A percentile compares a stretch with the other conserved stretches of the same genome.
phyloP scores from a whole-genome alignment of 2,329 filamentous ascomycete species.

The Colletotrichum sp. region DNA sequence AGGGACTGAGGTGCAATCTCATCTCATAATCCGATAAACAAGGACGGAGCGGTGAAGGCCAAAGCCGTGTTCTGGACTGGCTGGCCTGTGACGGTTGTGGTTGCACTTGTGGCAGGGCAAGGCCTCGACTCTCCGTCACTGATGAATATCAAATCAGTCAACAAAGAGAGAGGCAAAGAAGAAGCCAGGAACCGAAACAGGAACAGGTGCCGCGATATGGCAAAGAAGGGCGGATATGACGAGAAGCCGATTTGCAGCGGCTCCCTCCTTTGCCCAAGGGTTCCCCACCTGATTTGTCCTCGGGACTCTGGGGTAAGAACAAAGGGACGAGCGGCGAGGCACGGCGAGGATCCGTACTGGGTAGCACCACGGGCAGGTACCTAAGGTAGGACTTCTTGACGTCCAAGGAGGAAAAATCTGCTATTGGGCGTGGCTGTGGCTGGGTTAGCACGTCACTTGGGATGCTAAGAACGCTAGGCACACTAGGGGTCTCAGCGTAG shows the following conservation, averaged over 20 bases:
- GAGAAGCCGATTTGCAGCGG: background rate
- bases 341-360: background rate
- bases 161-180: conserved; percentile 9
- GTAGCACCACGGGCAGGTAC: no score
- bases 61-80: background rate
- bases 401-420: background rate
- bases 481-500: conserved; percentile 6
- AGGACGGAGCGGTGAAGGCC: conserved; percentile 4
- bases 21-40: background rate
- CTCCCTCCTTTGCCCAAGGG: background rate
- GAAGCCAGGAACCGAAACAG: background rate
- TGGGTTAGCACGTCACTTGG: conserved; percentile 4
- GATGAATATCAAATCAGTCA: background rate
- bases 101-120: background rate
- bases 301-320: conserved; percentile 12
- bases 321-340: background rate
- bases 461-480: background rate
- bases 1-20: background rate
- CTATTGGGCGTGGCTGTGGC: conserved; percentile 8
- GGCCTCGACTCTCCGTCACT: background rate
- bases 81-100: background rate
- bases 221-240: background rate
- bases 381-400: background rate
- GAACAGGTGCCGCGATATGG: background rate
- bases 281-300: background rate